These are phyloP conservation scores for Botrytis sinoallii DNA, from an alignment of 2,329 filamentous ascomycete species.

Conservation along the genomic window DNA sequence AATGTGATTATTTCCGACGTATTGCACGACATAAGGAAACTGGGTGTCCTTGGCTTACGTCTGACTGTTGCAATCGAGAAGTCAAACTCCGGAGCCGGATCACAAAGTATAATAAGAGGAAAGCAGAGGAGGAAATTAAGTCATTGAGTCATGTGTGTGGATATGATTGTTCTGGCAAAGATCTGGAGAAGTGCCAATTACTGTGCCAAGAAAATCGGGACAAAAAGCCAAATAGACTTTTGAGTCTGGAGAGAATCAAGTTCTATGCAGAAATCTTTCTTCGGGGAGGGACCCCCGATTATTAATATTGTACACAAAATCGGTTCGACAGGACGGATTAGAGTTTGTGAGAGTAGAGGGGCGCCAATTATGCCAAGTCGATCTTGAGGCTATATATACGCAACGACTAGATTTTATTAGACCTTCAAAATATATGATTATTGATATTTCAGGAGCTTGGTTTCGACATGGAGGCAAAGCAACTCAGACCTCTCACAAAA, in stretches of 20 bases:
- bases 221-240: not conserved
- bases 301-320: accelerated
- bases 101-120: not conserved
- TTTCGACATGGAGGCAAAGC: not conserved
- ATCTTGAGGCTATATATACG: not conserved
- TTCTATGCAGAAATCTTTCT: not conserved
- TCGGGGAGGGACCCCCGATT: not conserved
- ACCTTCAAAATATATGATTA: not conserved
- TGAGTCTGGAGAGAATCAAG: not conserved
- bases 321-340: not conserved
- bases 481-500: not conserved
- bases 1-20: not conserved
- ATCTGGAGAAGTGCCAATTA: not conserved
- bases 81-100: not conserved
- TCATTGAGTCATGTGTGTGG: not conserved
- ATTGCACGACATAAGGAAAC: not conserved
- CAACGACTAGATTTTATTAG: not conserved
- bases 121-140: not conserved
- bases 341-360: not conserved
- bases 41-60: not conserved
- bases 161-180: not conserved
- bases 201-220: not conserved
- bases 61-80: not conserved
- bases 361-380: not conserved
- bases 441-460: not conserved